These are phyloP conservation scores for Aspergillus fumigatus DNA, from an alignment of 2,329 filamentous ascomycete genomes.

Conservation along the genomic window DNA sequence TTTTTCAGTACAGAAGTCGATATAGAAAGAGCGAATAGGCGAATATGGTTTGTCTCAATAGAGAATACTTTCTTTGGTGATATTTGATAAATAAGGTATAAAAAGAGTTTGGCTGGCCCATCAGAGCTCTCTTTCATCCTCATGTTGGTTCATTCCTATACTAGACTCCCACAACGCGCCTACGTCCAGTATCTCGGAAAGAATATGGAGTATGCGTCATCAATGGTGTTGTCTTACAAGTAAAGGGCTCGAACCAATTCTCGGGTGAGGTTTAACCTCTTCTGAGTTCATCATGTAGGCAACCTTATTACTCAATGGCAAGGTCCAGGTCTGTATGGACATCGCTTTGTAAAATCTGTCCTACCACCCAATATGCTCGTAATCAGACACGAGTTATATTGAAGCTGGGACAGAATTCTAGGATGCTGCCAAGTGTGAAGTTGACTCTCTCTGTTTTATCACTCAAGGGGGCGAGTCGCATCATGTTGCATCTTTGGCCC, in stretches of 20 bases:
- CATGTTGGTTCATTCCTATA: conserved; percentile 18
- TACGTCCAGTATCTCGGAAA: conserved; percentile 20
- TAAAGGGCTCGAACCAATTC: conserved; percentile 4
- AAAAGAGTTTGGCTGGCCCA: conserved; percentile 16
- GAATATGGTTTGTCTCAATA: not conserved
- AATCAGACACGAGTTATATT: not conserved
- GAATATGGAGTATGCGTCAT: conserved; percentile 29
- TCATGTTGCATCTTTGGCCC: conserved; percentile 19
- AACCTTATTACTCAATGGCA: not conserved
- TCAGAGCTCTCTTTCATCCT: conserved; percentile 43
- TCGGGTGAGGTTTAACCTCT: conserved; percentile 22
- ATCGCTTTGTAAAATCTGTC: not conserved
- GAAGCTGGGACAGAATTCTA: not conserved
- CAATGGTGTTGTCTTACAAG: not conserved
- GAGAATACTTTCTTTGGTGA: not conserved
- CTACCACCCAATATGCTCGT: not conserved
- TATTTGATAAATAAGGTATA: not conserved
- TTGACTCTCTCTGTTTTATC: not conserved
- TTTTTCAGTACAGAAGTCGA: conserved; percentile 20
- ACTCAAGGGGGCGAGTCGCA: not conserved
- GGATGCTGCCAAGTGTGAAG: no score
- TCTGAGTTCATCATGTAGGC: conserved; percentile 32
- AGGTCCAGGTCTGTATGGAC: not conserved
- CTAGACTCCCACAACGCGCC: conserved; percentile 16
- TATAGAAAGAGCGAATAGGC: conserved; percentile 12